Conservation (phyloP, 2,329 filamentous ascomycete species). For the Colletotrichum tofieldiae region DNA sequence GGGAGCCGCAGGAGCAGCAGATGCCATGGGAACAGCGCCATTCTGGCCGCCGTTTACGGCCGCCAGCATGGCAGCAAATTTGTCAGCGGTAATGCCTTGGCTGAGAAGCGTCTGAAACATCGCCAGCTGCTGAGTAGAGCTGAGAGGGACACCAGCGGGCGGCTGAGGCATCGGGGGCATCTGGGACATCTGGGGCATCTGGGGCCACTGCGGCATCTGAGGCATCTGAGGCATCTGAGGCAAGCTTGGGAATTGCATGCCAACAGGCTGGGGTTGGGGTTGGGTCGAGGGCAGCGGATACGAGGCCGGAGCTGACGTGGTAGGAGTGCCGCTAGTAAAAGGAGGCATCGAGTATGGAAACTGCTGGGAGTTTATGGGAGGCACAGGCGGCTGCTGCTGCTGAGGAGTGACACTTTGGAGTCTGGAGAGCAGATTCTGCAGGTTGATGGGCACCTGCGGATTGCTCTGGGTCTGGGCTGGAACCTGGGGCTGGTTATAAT, state of each 20-base stretch:
- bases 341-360: slow-evolving; percentile 44
- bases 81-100: slow-evolving; percentile 83
- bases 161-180: slow-evolving; percentile 46
- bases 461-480: slow-evolving; percentile 22
- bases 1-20: slow-evolving; percentile 53
- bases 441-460: background rate
- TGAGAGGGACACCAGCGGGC: slow-evolving; percentile 62
- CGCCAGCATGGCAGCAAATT: slow-evolving; percentile 76
- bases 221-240: slow-evolving; percentile 38
- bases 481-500: slow-evolving; percentile 13
- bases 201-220: background rate
- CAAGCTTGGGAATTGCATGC: slow-evolving; percentile 50
- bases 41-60: slow-evolving; percentile 60
- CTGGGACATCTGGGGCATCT: background rate
- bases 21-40: slow-evolving; percentile 48
- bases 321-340: slow-evolving; percentile 58
- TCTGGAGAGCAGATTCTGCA: slow-evolving; percentile 26
- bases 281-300: slow-evolving; percentile 57
- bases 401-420: slow-evolving; percentile 26
- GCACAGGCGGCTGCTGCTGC: slow-evolving; percentile 16
- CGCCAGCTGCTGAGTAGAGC: slow-evolving; percentile 75
- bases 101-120: slow-evolving; percentile 83
- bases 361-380: slow-evolving; percentile 14
- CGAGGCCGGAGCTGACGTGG: slow-evolving; percentile 71
- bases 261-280: slow-evolving; percentile 27